These are phyloP conservation scores for Waltergamsia citrina DNA, from an alignment of 2,329 filamentous ascomycete species.

Conservation along the genomic window DNA sequence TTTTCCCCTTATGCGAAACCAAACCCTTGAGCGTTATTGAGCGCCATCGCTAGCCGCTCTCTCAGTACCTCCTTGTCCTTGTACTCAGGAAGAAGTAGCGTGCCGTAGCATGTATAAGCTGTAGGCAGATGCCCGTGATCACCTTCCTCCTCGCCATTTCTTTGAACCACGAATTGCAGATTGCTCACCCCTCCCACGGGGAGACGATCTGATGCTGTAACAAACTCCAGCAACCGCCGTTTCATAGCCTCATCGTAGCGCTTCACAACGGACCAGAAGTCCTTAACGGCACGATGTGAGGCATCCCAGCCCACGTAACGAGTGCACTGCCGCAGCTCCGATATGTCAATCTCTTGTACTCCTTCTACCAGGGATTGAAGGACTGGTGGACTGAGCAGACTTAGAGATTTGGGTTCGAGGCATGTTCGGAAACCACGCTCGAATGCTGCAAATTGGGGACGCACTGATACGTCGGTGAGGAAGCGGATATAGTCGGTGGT, in stretches of 20 bases:
- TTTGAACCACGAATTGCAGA: constrained; percentile 75
- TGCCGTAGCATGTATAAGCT: constrained; percentile 89
- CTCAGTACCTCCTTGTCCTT: constrained; percentile 57
- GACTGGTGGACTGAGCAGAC: constrained; percentile 59
- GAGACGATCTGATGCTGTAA: constrained; percentile 85
- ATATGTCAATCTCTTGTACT: constrained; percentile 67
- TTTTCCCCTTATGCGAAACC: constrained; percentile 68
- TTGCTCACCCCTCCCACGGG: constrained; percentile 79
- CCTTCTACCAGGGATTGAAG: constrained; percentile 80
- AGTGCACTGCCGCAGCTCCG: constrained; percentile 59
- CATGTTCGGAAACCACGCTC: constrained; percentile 70
- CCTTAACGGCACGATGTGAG: constrained; percentile 56
- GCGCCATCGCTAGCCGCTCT: constrained; percentile 70
- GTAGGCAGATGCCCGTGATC: constrained; percentile 60
- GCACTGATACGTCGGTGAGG: constrained; percentile 69
- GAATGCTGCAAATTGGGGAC: constrained; percentile 73
- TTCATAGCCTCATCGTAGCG: constrained; percentile 59
- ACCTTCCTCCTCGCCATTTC: constrained; percentile 55
- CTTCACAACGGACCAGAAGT: constrained; percentile 79
- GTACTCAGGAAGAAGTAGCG: constrained; percentile 79
- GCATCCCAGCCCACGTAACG: constrained; percentile 77
- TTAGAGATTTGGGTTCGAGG: constrained; percentile 59
- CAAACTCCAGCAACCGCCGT: constrained; percentile 77
- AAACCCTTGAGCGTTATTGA: constrained; percentile 85
- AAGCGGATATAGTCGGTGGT: constrained; percentile 79